Evolutionary conservation across 2,329 filamentous ascomycete genomes (phyloP).

Genomic region (Harringtonia lauricola): DNA sequence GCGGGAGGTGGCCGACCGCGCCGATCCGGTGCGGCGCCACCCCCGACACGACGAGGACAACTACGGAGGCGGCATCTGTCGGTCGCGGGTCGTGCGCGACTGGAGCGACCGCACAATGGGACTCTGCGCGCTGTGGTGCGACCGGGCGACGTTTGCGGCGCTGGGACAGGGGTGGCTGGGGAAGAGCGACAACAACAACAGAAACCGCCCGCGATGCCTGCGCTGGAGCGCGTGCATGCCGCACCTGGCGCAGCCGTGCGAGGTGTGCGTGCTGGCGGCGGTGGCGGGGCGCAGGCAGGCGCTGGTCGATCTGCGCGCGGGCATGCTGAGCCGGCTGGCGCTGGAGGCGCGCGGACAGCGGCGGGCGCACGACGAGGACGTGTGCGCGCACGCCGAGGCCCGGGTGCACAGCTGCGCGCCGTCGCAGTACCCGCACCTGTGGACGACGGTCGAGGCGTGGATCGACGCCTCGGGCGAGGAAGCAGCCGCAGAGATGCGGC

Average conservation of each 20-base stretch:
- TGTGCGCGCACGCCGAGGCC: background rate
- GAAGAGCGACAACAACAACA: background rate
- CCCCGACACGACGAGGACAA: background rate
- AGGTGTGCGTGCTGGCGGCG: slow-evolving; percentile 40
- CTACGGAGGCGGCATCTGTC: background rate
- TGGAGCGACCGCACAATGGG: slow-evolving; percentile 13
- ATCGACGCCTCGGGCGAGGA: slow-evolving; percentile 18
- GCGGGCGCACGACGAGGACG: background rate
- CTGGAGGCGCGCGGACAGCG: slow-evolving; percentile 2
- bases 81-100: slow-evolving; percentile 4
- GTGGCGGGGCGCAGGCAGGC: slow-evolving; percentile 31
- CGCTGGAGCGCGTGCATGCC: slow-evolving; percentile 2
- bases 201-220: background rate
- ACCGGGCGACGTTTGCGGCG: slow-evolving; percentile 1
- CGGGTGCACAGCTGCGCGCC: background rate
- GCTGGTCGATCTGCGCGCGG: slow-evolving; percentile 33
- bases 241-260: slow-evolving; percentile 25
- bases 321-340: slow-evolving; percentile 26
- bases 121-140: slow-evolving; percentile 11
- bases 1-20: slow-evolving; percentile 9
- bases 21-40: slow-evolving; percentile 10
- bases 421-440: slow-evolving; percentile 24
- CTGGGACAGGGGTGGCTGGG: slow-evolving; percentile 6
- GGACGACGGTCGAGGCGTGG: slow-evolving; percentile 32
- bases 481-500: slow-evolving; percentile 2